Percentiles rank a stretch among this genome's conserved stretches.
Conservation (phyloP, 2,329 filamentous ascomycete species). For the Colletotrichum costaricense region DNA sequence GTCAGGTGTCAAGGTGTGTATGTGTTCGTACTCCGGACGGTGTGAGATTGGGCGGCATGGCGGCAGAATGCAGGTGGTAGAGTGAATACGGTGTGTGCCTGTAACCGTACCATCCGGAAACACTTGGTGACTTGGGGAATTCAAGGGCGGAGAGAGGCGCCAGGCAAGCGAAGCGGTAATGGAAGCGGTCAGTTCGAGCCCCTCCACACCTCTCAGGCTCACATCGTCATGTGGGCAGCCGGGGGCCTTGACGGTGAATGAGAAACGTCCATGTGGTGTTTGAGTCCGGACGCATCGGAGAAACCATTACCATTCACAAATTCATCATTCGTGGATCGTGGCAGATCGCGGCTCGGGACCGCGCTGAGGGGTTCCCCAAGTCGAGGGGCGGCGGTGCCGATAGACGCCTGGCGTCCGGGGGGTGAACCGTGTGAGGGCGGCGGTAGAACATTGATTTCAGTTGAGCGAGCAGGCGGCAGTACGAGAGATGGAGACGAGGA, state of each 20-base stretch:
- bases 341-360: neutral
- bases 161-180: neutral
- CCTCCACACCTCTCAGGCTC: constrained; percentile 4
- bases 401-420: neutral
- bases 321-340: constrained; percentile 33
- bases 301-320: constrained; percentile 35
- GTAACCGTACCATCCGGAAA: neutral
- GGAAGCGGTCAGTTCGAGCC: constrained; percentile 25
- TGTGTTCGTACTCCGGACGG: neutral
- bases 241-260: constrained; percentile 17
- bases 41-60: neutral
- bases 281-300: constrained; percentile 6
- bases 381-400: neutral
- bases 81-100: neutral
- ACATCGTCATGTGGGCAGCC: constrained; percentile 29
- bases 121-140: neutral
- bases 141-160: neutral
- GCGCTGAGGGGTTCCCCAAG: constrained; percentile 3
- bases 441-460: neutral
- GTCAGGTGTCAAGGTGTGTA: neutral
- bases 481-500: neutral
- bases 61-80: constrained; percentile 1
- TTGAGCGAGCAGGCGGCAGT: neutral
- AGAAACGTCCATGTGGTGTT: constrained; percentile 9
- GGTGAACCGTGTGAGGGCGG: neutral